Percentiles rank a stretch among this genome's conserved stretches.
phyloP scores from a whole-genome alignment of 768 basidiomycete species.

The Termitomyces sp. region DNA sequence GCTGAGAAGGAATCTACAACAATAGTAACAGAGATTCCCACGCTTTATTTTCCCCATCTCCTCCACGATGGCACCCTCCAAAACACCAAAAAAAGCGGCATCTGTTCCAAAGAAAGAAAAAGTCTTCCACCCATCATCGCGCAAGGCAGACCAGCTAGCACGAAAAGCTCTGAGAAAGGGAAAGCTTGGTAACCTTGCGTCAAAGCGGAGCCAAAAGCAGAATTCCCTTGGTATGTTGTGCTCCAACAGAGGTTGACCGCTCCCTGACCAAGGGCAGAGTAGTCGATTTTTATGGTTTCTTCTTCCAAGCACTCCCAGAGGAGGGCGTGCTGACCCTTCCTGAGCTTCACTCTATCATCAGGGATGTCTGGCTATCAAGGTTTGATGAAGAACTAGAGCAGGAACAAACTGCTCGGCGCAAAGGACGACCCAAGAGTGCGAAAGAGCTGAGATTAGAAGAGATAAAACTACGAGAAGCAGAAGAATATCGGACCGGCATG shows the following conservation, averaged over 20 bases:
- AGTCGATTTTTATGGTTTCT: constrained; percentile 75
- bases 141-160: constrained; percentile 74
- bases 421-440: constrained; percentile 69
- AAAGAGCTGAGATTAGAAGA: constrained; percentile 68
- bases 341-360: constrained; percentile 59
- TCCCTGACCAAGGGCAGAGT: constrained; percentile 9
- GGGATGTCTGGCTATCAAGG: constrained; percentile 69
- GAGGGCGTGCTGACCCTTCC: constrained; percentile 51
- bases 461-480: constrained; percentile 57
- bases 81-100: constrained; percentile 29
- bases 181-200: constrained; percentile 52
- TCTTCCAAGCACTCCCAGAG: constrained; percentile 64
- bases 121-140: constrained; percentile 74
- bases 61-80: constrained; percentile 32
- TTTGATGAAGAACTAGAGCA: constrained; percentile 58
- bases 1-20: not conserved
- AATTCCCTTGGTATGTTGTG: constrained; percentile 40
- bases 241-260: not conserved
- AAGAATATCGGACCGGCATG: constrained; percentile 75
- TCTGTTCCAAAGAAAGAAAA: constrained; percentile 59
- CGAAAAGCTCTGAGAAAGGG: constrained; percentile 63
- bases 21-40: constrained; percentile 3
- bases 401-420: constrained; percentile 56
- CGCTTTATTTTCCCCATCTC: constrained; percentile 6
- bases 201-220: constrained; percentile 54